Base-by-base conservation (phyloP, 2,329 filamentous ascomycete species). In the Dactylellina haptotyla region DNA sequence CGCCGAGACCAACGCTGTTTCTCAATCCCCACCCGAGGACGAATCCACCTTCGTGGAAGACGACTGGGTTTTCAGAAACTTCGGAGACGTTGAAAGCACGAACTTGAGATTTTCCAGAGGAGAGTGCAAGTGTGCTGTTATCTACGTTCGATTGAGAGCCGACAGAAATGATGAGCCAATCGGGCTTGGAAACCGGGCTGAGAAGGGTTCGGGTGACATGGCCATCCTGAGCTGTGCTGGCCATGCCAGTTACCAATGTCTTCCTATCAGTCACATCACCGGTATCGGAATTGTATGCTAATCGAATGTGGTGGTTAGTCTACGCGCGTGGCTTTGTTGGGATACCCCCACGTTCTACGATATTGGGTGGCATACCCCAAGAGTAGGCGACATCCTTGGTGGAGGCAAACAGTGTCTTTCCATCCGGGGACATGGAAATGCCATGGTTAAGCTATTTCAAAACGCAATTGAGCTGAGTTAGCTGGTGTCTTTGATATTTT, bases 1-100 rank as follows among this genome's bases (percentile, higher is more conserved):
- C 89, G 20, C 83, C 88, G 1, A 92, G 81, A 10, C 89, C 90
- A 4, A 91, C 89, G 0, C 88, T 88, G 79, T 92, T 92, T 41
- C 89, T 84, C 54, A 93, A 82, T 14, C 90, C 90, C 88, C 89
- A 92, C 16, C 89, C 86, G 1, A 87, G 80, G 0, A 85, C 76
- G 16, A 79, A 76, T 2, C 85, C 85, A n/a, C 86, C 75, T 80
- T 81, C 76, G 30, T 84, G 82, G 56, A 83, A 87, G 23, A 45
- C 76, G 85, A 80, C 78, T 81, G 85, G 69, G 82, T 81, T 72
- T 84, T 85, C 0, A 80, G 78, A 54, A 79, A 81, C n/a, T 79
- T 77, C 63, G 83, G 82, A 65, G 77, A 82, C 41, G 87, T 78
- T 84, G 80, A 87, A 88, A 32, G 86, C 86, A 72, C 88, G 89